phyloP scores from a whole-genome alignment of 495 filamentous ascomycete genomes.

The Cercophora sp. region DNA sequence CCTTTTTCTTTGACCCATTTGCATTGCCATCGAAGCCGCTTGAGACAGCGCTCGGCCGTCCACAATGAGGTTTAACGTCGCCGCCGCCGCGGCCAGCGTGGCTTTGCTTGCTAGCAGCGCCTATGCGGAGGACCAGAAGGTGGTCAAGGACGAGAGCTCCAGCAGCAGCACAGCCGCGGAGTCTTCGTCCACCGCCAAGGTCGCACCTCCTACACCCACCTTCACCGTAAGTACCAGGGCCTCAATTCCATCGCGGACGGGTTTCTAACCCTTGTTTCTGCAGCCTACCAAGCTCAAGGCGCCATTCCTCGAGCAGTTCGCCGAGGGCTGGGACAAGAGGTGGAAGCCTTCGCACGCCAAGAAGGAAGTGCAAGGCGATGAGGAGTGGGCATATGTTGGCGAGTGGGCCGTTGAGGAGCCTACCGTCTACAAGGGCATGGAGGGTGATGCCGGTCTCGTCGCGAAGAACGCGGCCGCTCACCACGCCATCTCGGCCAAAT shows the following conservation, averaged over 20 bases:
- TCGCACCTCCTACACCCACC: conserved; percentile 51
- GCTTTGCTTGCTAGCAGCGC: conserved; percentile 65
- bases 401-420: conserved; percentile 98
- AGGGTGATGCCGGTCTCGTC: conserved; percentile 93
- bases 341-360: conserved; percentile 96
- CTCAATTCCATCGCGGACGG: conserved; percentile 10
- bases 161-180: conserved; percentile 36
- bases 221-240: conserved; percentile 69
- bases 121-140: conserved; percentile 68
- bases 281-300: conserved; percentile 85
- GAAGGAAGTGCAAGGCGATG: conserved; percentile 84
- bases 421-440: conserved; percentile 83
- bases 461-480: conserved; percentile 96
- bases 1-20: conserved; percentile 16
- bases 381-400: conserved; percentile 98
- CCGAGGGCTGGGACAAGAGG: conserved; percentile 83
- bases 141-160: conserved; percentile 41
- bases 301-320: conserved; percentile 98
- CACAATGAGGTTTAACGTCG: conserved; percentile 72
- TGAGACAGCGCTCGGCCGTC: conserved; percentile 16
- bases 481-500: conserved; percentile 99
- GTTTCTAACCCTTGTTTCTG: not conserved
- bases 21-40: conserved; percentile 18
- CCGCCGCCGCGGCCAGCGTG: conserved; percentile 65
- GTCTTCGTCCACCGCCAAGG: conserved; percentile 54